phyloP scores from a whole-genome alignment of 495 filamentous ascomycete genomes.

The Xylaria palmicola region DNA sequence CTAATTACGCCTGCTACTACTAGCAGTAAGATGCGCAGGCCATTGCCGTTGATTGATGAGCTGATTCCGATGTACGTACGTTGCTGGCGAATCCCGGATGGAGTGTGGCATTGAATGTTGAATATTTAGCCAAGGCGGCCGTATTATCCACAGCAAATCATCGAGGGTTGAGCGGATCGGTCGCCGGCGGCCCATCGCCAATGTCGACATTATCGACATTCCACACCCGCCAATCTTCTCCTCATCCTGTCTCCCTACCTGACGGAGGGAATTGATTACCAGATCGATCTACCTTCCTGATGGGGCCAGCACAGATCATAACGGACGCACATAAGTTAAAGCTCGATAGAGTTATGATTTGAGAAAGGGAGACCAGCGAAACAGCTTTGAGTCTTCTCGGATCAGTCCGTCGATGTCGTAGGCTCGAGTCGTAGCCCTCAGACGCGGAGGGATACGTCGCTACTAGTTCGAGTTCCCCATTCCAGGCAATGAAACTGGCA shows the following conservation, averaged over 20 bases:
- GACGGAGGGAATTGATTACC: background rate
- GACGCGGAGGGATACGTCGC: too few species aligned
- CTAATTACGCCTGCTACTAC: too few species aligned
- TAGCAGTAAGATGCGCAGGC: too few species aligned
- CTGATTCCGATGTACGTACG: too few species aligned
- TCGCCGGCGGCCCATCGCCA: too few species aligned
- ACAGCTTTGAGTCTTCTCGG: background rate
- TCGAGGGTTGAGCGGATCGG: background rate
- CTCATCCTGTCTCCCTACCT: background rate
- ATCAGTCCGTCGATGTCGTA: background rate
- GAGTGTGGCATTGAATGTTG: background rate
- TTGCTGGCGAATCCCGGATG: too few species aligned
- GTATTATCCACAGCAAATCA: background rate
- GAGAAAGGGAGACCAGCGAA: background rate
- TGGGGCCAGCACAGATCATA: conserved; percentile 1
- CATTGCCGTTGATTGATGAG: too few species aligned
- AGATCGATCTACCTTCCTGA: conserved; percentile 13
- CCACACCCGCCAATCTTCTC: conserved; percentile 3
- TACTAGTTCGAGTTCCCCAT: too few species aligned
- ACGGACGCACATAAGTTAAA: background rate
- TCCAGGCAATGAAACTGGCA: too few species aligned
- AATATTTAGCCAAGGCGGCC: background rate
- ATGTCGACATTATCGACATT: too few species aligned
- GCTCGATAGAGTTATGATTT: background rate
- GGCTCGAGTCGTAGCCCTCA: too few species aligned